A percentile compares a stretch with the other conserved stretches of the same genome.
Evolutionary conservation across 805 yeast genomes (phyloP).

Genomic region (Lipomyces oligophaga): DNA sequence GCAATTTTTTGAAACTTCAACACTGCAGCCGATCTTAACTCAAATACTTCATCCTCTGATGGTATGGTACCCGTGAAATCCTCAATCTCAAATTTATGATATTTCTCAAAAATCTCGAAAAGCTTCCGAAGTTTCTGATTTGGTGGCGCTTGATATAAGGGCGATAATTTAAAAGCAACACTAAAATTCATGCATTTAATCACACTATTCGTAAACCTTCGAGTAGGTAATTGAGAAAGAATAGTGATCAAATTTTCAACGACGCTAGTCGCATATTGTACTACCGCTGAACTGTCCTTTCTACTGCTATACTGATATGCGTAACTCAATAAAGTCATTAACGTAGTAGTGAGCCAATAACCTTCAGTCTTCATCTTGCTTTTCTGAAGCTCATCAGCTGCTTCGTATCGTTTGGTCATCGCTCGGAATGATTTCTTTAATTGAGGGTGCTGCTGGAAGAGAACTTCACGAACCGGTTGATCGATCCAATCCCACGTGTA

Average conservation of each 20-base stretch:
- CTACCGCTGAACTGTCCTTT: conserved; percentile 2
- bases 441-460: conserved; percentile 28
- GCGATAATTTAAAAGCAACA: conserved; percentile 17
- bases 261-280: conserved; percentile 15
- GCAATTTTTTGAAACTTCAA: conserved; percentile 33
- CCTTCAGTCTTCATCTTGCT: conserved; percentile 29
- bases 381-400: conserved; percentile 26
- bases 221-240: conserved; percentile 44
- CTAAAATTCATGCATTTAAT: conserved; percentile 32
- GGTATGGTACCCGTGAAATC: conserved; percentile 41
- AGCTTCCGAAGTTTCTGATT: conserved; percentile 6
- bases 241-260: conserved; percentile 34
- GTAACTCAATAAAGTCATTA: conserved; percentile 23
- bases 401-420: conserved; percentile 28
- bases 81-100: conserved; percentile 42
- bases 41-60: conserved; percentile 23
- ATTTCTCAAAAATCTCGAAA: conserved; percentile 30
- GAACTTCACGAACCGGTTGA: conserved; percentile 15
- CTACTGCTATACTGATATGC: conserved; percentile 11
- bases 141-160: conserved; percentile 9
- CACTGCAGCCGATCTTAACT: conserved; percentile 15
- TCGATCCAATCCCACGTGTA: conserved; percentile 38
- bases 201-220: conserved; percentile 39
- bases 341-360: too few species aligned
- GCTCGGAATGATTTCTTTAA: conserved; percentile 32